These are phyloP conservation scores for Hypoxylon sp. DNA, from an alignment of 2,329 filamentous ascomycete species.

Conservation along the genomic window DNA sequence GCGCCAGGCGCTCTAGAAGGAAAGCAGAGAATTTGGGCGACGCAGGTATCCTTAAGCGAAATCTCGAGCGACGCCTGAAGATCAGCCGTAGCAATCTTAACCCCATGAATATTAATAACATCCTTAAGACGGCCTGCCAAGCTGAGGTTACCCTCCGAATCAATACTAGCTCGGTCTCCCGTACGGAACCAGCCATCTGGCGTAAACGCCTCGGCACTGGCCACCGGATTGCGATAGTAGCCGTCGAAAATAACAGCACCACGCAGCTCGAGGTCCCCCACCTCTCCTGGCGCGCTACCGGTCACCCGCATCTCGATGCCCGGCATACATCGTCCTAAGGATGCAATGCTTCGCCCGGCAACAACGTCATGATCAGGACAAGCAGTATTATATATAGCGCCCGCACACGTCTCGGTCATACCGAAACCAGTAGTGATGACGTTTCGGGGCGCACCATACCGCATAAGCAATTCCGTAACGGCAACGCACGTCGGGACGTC, in stretches of 20 bases:
- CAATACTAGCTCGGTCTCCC: constrained; percentile 57
- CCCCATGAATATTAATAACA: constrained; percentile 63
- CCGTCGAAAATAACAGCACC: constrained; percentile 74
- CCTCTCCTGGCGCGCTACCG: constrained; percentile 44
- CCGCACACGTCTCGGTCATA: constrained; percentile 69
- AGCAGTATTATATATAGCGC: constrained; percentile 59
- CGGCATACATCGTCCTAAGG: constrained; percentile 57
- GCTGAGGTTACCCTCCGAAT: constrained; percentile 55
- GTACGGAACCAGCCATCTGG: constrained; percentile 63
- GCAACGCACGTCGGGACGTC: constrained; percentile 53
- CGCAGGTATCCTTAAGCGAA: constrained; percentile 46
- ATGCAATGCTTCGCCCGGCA: constrained; percentile 52
- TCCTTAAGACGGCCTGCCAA: constrained; percentile 61
- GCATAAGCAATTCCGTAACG: constrained; percentile 50
- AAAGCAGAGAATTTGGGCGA: constrained; percentile 59
- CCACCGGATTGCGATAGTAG: constrained; percentile 73
- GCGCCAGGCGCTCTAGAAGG: constrained; percentile 38
- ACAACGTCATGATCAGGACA: constrained; percentile 60
- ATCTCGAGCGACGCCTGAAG: constrained; percentile 59
- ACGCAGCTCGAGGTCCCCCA: constrained; percentile 72
- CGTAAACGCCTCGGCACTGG: constrained; percentile 70
- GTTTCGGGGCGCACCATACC: constrained; percentile 53
- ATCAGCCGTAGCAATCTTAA: constrained; percentile 59
- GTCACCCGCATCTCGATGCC: constrained; percentile 56
- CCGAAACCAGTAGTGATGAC: constrained; percentile 62